These are phyloP conservation scores for Emergomyces orientalis DNA, from an alignment of 2,329 filamentous ascomycete species.

Conservation along the genomic window DNA sequence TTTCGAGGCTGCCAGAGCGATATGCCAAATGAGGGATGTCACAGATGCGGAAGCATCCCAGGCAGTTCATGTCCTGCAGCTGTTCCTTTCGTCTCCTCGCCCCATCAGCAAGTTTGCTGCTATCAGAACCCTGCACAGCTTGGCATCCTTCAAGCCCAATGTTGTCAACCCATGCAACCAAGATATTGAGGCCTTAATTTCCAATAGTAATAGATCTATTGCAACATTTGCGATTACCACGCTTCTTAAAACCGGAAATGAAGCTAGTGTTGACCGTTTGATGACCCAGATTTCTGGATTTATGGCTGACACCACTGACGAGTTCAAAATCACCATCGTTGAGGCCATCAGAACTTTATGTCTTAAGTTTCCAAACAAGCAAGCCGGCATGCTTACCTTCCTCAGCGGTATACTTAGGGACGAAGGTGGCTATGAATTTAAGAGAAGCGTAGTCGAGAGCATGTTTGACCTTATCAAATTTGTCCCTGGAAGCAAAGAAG, in stretches of 20 bases:
- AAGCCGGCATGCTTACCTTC: constrained; percentile 95
- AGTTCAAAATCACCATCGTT: constrained; percentile 99
- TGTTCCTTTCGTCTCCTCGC: constrained; percentile 91
- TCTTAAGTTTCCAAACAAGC: constrained; percentile 95
- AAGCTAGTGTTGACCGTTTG: constrained; percentile 87
- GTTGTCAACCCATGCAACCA: constrained; percentile 91
- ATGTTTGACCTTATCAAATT: constrained; percentile 99
- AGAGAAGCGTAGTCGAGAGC: constrained; percentile 93
- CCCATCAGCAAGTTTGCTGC: constrained; percentile 97
- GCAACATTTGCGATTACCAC: constrained; percentile 98
- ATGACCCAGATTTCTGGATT: constrained; percentile 99
- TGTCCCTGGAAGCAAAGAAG: constrained; percentile 74
- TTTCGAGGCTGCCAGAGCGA: constrained; percentile 96
- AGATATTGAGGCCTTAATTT: constrained; percentile 93
- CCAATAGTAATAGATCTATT: constrained; percentile 93
- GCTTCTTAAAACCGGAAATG: constrained; percentile 94
- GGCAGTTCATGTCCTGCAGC: constrained; percentile 87
- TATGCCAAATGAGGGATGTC: constrained; percentile 88
- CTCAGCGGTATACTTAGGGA: constrained; percentile 93
- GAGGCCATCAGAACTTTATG: constrained; percentile 95
- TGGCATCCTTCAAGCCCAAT: constrained; percentile 91
- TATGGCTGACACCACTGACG: constrained; percentile 98
- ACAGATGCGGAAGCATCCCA: constrained; percentile 85
- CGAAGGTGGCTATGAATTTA: constrained; percentile 97
- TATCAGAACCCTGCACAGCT: constrained; percentile 90